Evolutionary conservation across 2,329 filamentous ascomycete species (phyloP), one percentile per base, ranked within the genome.

Genomic region (Microdochium paspali): DNA sequence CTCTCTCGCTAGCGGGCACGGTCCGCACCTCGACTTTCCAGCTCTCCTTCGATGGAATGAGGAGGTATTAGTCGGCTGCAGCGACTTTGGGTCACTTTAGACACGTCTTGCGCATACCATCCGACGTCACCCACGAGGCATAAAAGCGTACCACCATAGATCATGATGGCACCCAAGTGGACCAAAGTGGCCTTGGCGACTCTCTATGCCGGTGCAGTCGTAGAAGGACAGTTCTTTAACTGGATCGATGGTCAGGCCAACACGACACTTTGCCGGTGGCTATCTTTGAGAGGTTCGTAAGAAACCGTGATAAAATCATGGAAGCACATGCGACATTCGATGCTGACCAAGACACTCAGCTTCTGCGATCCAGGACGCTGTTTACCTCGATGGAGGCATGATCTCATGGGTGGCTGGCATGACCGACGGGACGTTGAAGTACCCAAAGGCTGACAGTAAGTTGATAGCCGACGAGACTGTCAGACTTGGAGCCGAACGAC

Each of bases 301-400:
- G n/a, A n/a, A n/a, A n/a, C n/a, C n/a, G n/a, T n/a, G n/a, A n/a
- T n/a, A n/a, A n/a, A n/a, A n/a, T n/a, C n/a, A n/a, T n/a, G n/a
- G n/a, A n/a, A n/a, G n/a, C n/a, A n/a, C n/a, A n/a, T n/a, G n/a
- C n/a, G n/a, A n/a, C n/a, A n/a, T n/a, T 24, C 18, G 13, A 18
- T 46, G 44, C 50, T 57, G 69, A 54, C 65, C 66, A 13, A 64
- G 70, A 66, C 69, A n/a, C 70, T 24, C 54, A 83, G 81, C 72
- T 51, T 73, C 74, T 31, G 63, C 81, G 2, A 63, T 85, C 30
- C 73, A 73, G 39, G 80, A 86, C 54, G 80, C 73, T 2, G 64
- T 85, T 15, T 86, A 84, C 56, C 61, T 87, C 21, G 82, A 87
- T 58, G 83, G 83, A 31, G 83, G 83, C 3, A 52, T 59, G 39